Conservation (phyloP, 2,329 filamentous ascomycete genomes). For the Gnomoniopsis smithogilvyi region DNA sequence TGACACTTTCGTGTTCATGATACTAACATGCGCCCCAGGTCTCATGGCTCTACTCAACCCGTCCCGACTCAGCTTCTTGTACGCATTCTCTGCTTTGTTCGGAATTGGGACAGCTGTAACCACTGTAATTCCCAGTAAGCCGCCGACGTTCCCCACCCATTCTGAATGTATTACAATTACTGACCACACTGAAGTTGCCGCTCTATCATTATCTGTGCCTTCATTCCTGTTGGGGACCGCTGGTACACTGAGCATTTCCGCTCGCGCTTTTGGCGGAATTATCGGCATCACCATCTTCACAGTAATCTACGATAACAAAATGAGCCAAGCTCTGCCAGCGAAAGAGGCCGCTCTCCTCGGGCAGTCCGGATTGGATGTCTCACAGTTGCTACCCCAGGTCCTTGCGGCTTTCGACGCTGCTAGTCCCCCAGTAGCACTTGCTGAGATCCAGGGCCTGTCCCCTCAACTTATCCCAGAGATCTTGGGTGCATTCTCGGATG, state of each 20-base stretch:
- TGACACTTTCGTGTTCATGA: too few relatives aligned
- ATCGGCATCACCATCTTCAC: conserved; percentile 16
- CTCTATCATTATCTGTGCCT: conserved; percentile 9
- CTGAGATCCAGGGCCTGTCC: background rate
- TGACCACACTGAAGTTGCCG: background rate
- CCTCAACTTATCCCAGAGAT: background rate
- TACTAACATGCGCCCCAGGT: background rate
- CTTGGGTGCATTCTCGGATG: background rate
- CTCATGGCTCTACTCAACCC: conserved; percentile 10
- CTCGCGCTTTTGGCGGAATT: conserved; percentile 10
- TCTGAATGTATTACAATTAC: background rate
- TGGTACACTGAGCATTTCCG: conserved; percentile 6
- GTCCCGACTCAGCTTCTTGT: background rate
- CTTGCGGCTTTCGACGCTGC: background rate
- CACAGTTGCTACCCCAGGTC: conserved; percentile 1
- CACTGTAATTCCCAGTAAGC: conserved; percentile 9
- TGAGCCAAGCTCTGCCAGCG: background rate
- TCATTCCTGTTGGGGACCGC: conserved; percentile 13
- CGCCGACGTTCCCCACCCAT: background rate
- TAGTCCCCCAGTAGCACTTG: conserved; percentile 1
- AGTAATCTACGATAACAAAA: conserved; percentile 12
- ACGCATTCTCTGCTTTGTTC: conserved; percentile 9
- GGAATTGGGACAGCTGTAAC: conserved; percentile 12
- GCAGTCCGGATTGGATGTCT: background rate
- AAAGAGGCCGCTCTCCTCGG: background rate